Evolutionary conservation across 495 filamentous ascomycete genomes (phyloP).

Genomic region (Penicillium macrosclerotiorum): DNA sequence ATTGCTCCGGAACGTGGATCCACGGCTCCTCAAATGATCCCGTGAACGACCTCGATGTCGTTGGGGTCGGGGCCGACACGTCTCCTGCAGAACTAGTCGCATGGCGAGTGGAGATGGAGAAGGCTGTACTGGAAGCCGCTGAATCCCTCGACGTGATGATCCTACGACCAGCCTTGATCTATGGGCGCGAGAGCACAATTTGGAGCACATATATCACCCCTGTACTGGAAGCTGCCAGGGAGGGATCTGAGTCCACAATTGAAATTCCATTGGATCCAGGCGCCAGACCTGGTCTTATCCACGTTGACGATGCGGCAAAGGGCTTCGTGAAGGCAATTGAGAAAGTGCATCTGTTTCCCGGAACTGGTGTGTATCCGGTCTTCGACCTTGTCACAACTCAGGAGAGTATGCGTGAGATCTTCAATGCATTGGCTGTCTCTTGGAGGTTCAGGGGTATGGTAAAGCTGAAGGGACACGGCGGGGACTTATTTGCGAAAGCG

Average conservation of each 20-base stretch:
- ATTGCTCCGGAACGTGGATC: conserved; percentile 13
- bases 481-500: conserved; percentile 3
- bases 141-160: conserved; percentile 7
- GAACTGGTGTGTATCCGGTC: conserved; percentile 3
- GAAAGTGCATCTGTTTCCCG: conserved; percentile 4
- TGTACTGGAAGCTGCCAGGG: conserved; percentile 1
- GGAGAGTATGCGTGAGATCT: conserved; percentile 10
- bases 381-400: conserved; percentile 11
- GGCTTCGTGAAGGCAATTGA: conserved; percentile 3
- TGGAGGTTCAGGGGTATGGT: conserved; percentile 6
- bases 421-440: neutral
- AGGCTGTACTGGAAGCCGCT: neutral
- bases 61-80: neutral
- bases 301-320: conserved; percentile 7
- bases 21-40: conserved; percentile 1
- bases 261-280: conserved; percentile 2
- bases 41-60: conserved; percentile 8
- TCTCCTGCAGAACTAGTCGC: conserved; percentile 3
- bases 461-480: conserved; percentile 4
- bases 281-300: conserved; percentile 6
- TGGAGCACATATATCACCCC: conserved; percentile 5
- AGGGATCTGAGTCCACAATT: neutral
- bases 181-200: conserved; percentile 4
- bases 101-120: conserved; percentile 6
- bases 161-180: conserved; percentile 5